Evolutionary conservation across 306 rosid species (phyloP).

Genomic region (cucumber (Cucumis sativus)): Cucumber_9930_V3 NC_026660.2:8285501-8286000

Average conservation of each 20-base stretch:
- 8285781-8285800: neutral
- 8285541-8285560: neutral
- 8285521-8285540: slow-evolving; percentile 40
- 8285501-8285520: slow-evolving; percentile 71
- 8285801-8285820: neutral
- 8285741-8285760: neutral
- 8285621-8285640: neutral
- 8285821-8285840: neutral
- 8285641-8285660: neutral
- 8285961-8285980: neutral
- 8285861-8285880: neutral
- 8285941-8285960: neutral
- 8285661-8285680: neutral
- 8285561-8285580: neutral
- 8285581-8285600: neutral
- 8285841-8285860: neutral
- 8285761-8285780: neutral
- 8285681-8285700: neutral
- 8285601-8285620: neutral
- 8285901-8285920: neutral
- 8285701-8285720: neutral
- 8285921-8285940: neutral
- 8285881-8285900: neutral
- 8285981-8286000: neutral
- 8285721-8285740: neutral